Evolutionary conservation across 2,329 filamentous ascomycete genomes (phyloP).

Genomic region (Pseudohalonectria lignicola): DNA sequence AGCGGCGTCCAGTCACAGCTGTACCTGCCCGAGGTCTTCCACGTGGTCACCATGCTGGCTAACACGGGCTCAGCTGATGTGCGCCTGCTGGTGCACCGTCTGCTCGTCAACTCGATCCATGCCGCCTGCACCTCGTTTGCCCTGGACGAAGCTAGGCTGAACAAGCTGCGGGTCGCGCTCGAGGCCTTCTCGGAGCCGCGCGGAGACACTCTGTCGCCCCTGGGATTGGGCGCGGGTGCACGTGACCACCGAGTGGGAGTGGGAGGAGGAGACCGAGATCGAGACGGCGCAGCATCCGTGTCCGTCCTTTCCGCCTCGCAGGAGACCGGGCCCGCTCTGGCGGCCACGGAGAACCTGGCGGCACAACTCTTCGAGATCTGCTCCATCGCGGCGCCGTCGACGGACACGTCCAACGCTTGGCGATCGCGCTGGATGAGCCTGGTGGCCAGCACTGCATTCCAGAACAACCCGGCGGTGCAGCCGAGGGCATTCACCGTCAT

Average conservation of each 20-base stretch:
- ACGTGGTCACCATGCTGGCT: constrained; percentile 59
- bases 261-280: too few species aligned
- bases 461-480: constrained; percentile 62
- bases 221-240: constrained; percentile 16
- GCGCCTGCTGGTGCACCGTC: constrained; percentile 47
- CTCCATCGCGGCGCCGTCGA: constrained; percentile 49
- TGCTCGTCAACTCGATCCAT: constrained; percentile 57
- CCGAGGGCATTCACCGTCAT: constrained; percentile 60
- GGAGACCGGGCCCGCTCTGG: constrained; percentile 38
- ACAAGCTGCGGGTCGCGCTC: constrained; percentile 43
- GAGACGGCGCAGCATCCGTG: constrained; percentile 31
- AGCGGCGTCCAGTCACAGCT: constrained; percentile 56
- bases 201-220: constrained; percentile 44
- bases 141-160: constrained; percentile 47
- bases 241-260: too few species aligned
- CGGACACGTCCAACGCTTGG: constrained; percentile 58
- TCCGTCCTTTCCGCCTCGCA: constrained; percentile 41
- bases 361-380: constrained; percentile 53
- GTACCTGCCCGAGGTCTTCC: constrained; percentile 58
- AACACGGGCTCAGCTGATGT: constrained; percentile 51
- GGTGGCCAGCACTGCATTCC: constrained; percentile 61
- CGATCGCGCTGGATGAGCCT: constrained; percentile 64
- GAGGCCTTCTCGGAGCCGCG: constrained; percentile 48
- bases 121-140: constrained; percentile 55
- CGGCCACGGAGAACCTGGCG: constrained; percentile 50